Base-by-base conservation (phyloP, 768 basidiomycete genomes). In the Boletales sp. region DNA sequence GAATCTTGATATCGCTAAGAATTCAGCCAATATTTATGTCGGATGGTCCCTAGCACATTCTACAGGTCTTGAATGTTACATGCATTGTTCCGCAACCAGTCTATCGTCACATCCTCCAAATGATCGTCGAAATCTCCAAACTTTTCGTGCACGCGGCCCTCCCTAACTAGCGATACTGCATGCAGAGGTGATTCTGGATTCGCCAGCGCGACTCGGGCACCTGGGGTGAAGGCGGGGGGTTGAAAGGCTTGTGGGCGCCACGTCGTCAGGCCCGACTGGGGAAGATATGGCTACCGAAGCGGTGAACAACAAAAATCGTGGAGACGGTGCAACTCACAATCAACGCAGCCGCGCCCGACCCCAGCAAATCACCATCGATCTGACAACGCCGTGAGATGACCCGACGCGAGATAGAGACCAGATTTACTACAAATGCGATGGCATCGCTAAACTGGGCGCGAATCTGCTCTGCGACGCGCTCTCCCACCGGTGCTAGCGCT, bases 101-200 rank as follows among this genome's bases (percentile, higher is more conserved):
- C 77, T 49, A 72, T 66, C 37, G 64, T 78, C 42, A 83, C 82
- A 64, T 89, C 82, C 67, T 89, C 89, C 41, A 90, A 65, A 68
- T 90, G 86, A 57, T 90, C 89, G 50, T 91, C 89, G 54, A 90
- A 90, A 64, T 91, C 89, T 5, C 83, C 84, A 50, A 91, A 83
- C 41, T 75, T 71, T 50, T 74, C 68, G 49, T 86, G 82, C 46
- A 74, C 64, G n/a, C 70, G 71, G 37, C 70, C 61, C 39, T 82
- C 75, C 35, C 70, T 73, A 14, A 86, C 80, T 1, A 81, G 69
- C 4, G 65, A 57, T 13, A 80, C 62, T 1, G 84, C 81, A 11
- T 71, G 73, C 5, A 61, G 54, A 0, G 84, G 81, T 4, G 77
- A 58, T 32, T 72, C 71, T 1, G 74, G 54, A 13, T 76, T 72